Evolutionary conservation across 768 basidiomycete species (phyloP).

Genomic region (Trametes gibbosa): DNA sequence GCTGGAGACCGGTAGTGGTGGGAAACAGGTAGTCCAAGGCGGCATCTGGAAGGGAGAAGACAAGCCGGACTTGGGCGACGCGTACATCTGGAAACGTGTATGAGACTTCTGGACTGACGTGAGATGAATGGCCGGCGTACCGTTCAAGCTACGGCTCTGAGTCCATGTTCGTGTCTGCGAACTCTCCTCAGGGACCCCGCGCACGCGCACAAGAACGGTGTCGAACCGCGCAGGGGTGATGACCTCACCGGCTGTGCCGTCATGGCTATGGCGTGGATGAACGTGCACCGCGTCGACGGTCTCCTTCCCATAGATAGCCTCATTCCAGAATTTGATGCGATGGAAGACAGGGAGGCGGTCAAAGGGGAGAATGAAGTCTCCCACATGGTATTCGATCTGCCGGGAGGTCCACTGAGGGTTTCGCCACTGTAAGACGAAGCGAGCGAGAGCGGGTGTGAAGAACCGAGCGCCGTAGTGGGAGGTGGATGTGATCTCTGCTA

Average conservation of each 20-base stretch:
- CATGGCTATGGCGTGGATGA: conserved; percentile 19
- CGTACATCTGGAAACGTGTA: conserved; percentile 20
- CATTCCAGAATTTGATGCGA: conserved; percentile 28
- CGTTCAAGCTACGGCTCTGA: not conserved
- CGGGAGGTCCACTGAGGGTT: not conserved
- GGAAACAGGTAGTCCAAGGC: not conserved
- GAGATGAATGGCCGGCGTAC: not conserved
- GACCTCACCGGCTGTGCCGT: conserved; percentile 13
- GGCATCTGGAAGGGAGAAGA: conserved; percentile 23
- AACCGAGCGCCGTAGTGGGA: not conserved
- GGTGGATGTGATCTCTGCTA: not conserved
- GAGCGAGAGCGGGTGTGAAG: not conserved
- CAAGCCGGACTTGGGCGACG: conserved; percentile 25
- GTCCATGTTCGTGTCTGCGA: not conserved
- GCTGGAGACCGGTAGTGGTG: not conserved
- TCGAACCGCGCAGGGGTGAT: conserved; percentile 32
- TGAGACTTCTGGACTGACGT: not conserved
- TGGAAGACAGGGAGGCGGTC: conserved; percentile 30
- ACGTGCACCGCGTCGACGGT: conserved; percentile 33
- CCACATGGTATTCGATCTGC: not conserved
- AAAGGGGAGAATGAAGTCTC: conserved; percentile 23
- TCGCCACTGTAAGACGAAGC: conserved; percentile 1
- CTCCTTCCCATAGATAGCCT: conserved; percentile 7
- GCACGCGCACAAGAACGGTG: conserved; percentile 29
- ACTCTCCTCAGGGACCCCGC: not conserved